Base-by-base conservation (phyloP, 495 filamentous ascomycete species). In the Annulohypoxylon nitens region DNA sequence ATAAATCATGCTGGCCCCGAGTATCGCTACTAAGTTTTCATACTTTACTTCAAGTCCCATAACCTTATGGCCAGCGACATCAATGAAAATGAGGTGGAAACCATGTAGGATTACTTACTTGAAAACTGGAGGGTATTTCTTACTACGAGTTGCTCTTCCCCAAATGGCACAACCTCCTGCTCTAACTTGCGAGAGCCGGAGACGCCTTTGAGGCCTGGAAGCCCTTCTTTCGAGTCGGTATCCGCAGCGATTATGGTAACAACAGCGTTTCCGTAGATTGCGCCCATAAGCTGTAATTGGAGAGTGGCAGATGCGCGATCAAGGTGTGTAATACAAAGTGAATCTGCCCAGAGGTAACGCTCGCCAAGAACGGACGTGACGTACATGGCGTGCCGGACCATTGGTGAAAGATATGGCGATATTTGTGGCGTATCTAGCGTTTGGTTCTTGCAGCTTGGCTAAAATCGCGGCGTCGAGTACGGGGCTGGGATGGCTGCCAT, bases 271-370 rank as follows among this genome's bases (percentile, higher is more conserved):
- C 61, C 74, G 34, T 71, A 76, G 9, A 76, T 76, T 12, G 57
- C 71, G 10, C 47, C 66, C 74, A 76, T 76, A 7, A 68, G 45
- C 20, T 53, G 18, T 2, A 70, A 16, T 11, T 68, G 20, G 45
- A 36, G 39, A 34, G 59, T 50, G 14, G 41, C 6, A 14, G n/a
- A 18, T 10, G 25, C 23, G 25, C 63, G 60, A 20, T 78, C 61
- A 45, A 68, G 54, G 14, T 78, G 73, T 2, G 57, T n/a, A 30
- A 78, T 76, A 50, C 75, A 76, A 4, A 75, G 33, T 5, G 61
- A 30, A 33, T 70, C 67, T n/a, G 45, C 67, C 67, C 59, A 75
- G 7, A 78, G 69, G 47, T 70, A 78, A 30, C 61, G 65, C 50
- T 78, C 73, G 43, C 64, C 69, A 1, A 78, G 36, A 1, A 61